Percentiles rank a stretch among this genome's conserved stretches.
These are phyloP conservation scores for Lactarius hatsudake DNA, from an alignment of 768 basidiomycete species.

Conservation along the genomic window DNA sequence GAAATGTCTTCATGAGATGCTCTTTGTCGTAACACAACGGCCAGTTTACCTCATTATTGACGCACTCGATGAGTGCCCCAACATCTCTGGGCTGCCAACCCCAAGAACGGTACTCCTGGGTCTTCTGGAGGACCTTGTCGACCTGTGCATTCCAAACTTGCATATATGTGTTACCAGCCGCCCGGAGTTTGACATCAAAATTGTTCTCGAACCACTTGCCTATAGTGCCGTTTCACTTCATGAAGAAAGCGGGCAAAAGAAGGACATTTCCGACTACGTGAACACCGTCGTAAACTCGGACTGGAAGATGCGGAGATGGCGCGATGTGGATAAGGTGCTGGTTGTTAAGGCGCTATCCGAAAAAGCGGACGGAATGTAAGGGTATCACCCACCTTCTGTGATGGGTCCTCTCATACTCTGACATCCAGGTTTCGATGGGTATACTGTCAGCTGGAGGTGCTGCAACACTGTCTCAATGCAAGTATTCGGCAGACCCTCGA, in stretches of 20 bases:
- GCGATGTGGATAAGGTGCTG: neutral
- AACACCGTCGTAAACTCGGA: rapidly evolving
- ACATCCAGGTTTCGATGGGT: neutral
- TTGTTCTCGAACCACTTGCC: neutral
- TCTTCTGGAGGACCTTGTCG: neutral
- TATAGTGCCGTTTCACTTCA: neutral
- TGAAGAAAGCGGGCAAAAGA: neutral
- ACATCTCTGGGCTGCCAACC: neutral
- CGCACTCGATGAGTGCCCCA: neutral
- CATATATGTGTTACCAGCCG: neutral
- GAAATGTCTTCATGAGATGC: neutral
- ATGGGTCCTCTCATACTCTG: too few species aligned
- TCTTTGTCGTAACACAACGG: too few species aligned
- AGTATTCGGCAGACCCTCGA: neutral
- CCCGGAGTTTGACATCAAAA: neutral
- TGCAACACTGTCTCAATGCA: neutral
- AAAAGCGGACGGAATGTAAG: neutral
- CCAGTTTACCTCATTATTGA: neutral
- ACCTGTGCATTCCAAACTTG: neutral
- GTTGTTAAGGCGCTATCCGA: neutral
- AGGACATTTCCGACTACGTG: neutral
- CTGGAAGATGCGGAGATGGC: neutral
- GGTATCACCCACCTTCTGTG: too few species aligned
- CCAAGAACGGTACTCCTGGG: neutral
- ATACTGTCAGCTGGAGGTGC: neutral